Evolutionary conservation across 2,329 filamentous ascomycete species (phyloP).

Genomic region (Lecanicillium sp.): DNA sequence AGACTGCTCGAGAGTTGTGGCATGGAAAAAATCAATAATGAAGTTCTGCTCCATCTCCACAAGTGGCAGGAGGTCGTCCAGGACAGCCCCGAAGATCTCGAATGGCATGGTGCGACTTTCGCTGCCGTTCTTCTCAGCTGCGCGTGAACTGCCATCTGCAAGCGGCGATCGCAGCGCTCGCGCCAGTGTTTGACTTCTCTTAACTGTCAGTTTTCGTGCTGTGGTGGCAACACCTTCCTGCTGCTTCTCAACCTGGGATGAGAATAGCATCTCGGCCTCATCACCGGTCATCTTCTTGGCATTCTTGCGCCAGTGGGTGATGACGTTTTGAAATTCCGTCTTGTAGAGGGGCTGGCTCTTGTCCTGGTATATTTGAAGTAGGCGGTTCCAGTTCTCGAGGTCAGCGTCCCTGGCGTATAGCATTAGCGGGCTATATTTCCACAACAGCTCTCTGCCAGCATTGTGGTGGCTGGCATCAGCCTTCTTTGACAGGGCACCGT

Average conservation of each 20-base stretch:
- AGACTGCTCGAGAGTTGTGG: constrained; percentile 71
- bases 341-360: constrained; percentile 72
- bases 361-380: constrained; percentile 75
- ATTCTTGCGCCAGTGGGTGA: constrained; percentile 72
- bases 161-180: constrained; percentile 64
- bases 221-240: constrained; percentile 69
- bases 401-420: constrained; percentile 86
- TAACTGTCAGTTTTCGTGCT: constrained; percentile 86
- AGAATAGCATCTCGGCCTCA: constrained; percentile 82
- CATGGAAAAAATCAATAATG: constrained; percentile 92
- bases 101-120: constrained; percentile 66
- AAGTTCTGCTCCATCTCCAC: constrained; percentile 96
- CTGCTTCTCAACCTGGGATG: constrained; percentile 76
- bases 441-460: constrained; percentile 65
- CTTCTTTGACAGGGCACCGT: constrained; percentile 56
- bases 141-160: constrained; percentile 50
- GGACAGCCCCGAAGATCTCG: constrained; percentile 72
- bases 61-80: constrained; percentile 77
- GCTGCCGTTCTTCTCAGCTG: constrained; percentile 51
- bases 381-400: constrained; percentile 69
- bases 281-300: constrained; percentile 70
- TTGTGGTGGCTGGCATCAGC: constrained; percentile 67
- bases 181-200: constrained; percentile 82
- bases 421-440: constrained; percentile 82
- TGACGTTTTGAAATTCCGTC: constrained; percentile 72